These are phyloP conservation scores for Amylocarpus encephaloides DNA, from an alignment of 2,329 filamentous ascomycete genomes.

Conservation along the genomic window DNA sequence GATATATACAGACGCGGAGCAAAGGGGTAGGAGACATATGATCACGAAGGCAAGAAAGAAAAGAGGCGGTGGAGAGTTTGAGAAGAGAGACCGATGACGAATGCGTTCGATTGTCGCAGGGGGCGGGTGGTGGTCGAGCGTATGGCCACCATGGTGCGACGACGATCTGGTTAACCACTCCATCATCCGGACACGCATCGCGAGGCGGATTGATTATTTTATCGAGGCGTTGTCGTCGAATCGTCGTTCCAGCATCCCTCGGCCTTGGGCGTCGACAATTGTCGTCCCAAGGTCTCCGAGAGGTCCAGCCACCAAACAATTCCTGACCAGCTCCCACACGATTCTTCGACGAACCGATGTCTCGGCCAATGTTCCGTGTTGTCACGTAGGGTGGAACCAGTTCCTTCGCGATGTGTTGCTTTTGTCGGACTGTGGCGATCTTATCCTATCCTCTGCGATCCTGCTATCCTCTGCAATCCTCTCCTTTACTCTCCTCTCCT, in stretches of 20 bases:
- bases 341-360: no score
- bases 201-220: neutral
- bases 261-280: slow-evolving; percentile 15
- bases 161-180: slow-evolving; percentile 6
- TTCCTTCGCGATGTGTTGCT: neutral
- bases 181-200: neutral
- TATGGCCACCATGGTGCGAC: slow-evolving; percentile 26
- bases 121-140: neutral
- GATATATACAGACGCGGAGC: slow-evolving; percentile 22
- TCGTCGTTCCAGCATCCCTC: slow-evolving; percentile 30
- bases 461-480: no score
- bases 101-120: slow-evolving; percentile 11
- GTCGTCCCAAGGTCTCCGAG: slow-evolving; percentile 12
- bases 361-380: no score
- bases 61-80: slow-evolving; percentile 2
- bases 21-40: slow-evolving; percentile 21
- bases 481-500: no score
- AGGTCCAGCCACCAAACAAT: neutral
- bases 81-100: slow-evolving; percentile 10
- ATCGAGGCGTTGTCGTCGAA: slow-evolving; percentile 12
- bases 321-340: no score
- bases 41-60: slow-evolving; percentile 18
- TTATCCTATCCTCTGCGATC: no score
- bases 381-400: neutral
- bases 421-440: neutral